Conservation (phyloP, 108 stramenopile genomes). For the Nannochloropsis oceanica region DNA sequence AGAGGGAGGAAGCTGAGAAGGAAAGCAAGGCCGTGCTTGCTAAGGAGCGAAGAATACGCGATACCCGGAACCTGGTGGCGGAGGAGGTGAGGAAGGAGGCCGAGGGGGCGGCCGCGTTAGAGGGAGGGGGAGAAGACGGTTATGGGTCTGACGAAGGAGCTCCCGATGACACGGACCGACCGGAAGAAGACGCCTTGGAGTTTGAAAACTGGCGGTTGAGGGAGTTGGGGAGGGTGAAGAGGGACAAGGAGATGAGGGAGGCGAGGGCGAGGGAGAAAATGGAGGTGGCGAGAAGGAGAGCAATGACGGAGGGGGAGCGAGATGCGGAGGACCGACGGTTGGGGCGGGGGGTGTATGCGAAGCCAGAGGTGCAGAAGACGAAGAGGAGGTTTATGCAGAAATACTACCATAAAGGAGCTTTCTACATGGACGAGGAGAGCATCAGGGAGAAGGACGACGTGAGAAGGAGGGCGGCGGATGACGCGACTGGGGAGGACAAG, state of each 20-base stretch:
- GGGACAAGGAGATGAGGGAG: constrained; percentile 49
- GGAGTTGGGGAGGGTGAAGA: constrained; percentile 33
- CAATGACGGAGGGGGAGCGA: constrained; percentile 78
- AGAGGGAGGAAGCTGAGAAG: constrained; percentile 27
- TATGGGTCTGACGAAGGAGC: constrained; percentile 23
- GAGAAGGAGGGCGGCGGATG: constrained; percentile 57
- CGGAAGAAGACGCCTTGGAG: constrained; percentile 40
- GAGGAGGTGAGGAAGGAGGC: constrained; percentile 17
- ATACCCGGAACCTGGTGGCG: neutral
- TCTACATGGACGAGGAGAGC: constrained; percentile 90
- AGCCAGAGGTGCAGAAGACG: constrained; percentile 18
- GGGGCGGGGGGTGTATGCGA: constrained; percentile 37
- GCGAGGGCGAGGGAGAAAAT: constrained; percentile 36
- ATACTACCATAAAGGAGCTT: constrained; percentile 92
- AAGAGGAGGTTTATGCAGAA: constrained; percentile 56
- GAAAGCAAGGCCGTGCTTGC: neutral
- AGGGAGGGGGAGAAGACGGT: constrained; percentile 10
- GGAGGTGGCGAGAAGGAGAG: constrained; percentile 54
- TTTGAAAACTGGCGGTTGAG: constrained; percentile 44
- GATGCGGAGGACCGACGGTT: constrained; percentile 51
- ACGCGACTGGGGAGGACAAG: constrained; percentile 70
- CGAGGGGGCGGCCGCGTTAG: neutral
- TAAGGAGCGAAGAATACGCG: neutral
- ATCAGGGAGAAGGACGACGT: constrained; percentile 62
- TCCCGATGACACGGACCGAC: constrained; percentile 39